Percentiles rank a stretch among this genome's conserved stretches.
These are phyloP conservation scores for Senna tora DNA, from an alignment of 306 rosid genomes.

Conservation along the genomic window DNA sequence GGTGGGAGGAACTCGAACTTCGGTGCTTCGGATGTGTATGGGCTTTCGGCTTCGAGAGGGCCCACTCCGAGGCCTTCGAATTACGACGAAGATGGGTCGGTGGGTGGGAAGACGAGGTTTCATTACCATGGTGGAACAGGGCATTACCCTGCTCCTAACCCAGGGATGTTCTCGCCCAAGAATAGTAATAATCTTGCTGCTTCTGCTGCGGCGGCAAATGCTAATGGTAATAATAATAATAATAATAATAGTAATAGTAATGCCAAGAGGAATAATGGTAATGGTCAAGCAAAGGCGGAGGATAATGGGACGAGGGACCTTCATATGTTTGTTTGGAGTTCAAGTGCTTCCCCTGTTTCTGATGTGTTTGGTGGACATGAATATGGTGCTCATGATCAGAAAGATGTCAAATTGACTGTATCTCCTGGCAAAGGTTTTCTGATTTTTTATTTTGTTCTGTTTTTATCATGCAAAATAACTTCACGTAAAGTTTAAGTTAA, in stretches of 20 bases:
- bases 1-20: constrained; percentile 74
- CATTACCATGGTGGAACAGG: constrained; percentile 47
- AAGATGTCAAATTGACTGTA: constrained; percentile 61
- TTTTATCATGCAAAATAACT: too few species aligned
- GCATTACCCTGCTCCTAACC: constrained; percentile 79
- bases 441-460: too few species aligned
- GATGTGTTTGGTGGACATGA: constrained; percentile 82
- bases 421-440: constrained; percentile 73
- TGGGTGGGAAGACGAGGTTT: constrained; percentile 45
- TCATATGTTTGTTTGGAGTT: constrained; percentile 93
- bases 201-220: too few species aligned
- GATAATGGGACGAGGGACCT: constrained; percentile 67
- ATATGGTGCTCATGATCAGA: constrained; percentile 59
- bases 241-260: not conserved
- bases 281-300: constrained; percentile 55
- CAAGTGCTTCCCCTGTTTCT: constrained; percentile 80
- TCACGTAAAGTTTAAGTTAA: too few species aligned
- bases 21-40: constrained; percentile 67
- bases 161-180: constrained; percentile 82
- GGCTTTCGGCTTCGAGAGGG: constrained; percentile 70
- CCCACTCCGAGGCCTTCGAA: constrained; percentile 80
- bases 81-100: constrained; percentile 59
- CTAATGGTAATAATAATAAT: too few species aligned
- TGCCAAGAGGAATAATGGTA: constrained; percentile 56
- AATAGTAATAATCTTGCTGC: constrained; percentile 34